Evolutionary conservation across 1,284 basidiomycete species (phyloP), one percentile per base, ranked within the genome.

Genomic region (Papiliotrema terrestris): DNA sequence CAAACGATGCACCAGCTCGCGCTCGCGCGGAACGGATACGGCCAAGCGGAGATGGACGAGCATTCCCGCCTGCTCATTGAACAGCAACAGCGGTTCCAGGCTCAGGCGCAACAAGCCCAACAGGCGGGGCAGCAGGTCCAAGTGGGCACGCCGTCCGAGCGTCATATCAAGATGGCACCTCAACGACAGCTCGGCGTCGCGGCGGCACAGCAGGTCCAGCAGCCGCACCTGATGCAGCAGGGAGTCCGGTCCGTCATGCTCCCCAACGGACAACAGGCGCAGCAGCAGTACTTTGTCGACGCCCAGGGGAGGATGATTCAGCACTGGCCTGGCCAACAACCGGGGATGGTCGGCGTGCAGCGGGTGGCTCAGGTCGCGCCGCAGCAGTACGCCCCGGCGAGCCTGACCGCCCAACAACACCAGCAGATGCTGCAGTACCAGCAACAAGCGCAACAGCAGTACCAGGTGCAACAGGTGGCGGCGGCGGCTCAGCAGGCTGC

Each of bases 41-140:
- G 45, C 14, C 35, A 15, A 11, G 45, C 35, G 42, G n/a, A 19
- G n/a, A 45, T 53, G 52, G 52, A 53, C 36, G 52, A 53, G 22
- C 45, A 46, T 20, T 47, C 52, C 6, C 44, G 52, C 19, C n/a
- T 35, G 36, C 38, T 47, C 4, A 11, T 53, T 8, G 52, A 46
- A 13, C 44, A 53, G 9, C 52, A 53, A 23, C 45, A 46, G 8
- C 44, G 45, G n/a, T 13, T 39, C 13, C 48, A 45, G 23, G 43
- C 43, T 32, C 29, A 32, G 29, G 29, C 29, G 29, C 29, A 32
- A 32, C 29, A 32, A 32, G 29, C 29, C 11, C 29, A 32, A 32
- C 29, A 32, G 11, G 29, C 29, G 29, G 29, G 29, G 43, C 43
- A 45, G 23, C n/a, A 20, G 43, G 43, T 45, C 8, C 39, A 41